A percentile compares a stretch with the other conserved stretches of the same genome.
Evolutionary conservation across 768 basidiomycete species (phyloP).

Genomic region (Lentinula sp.): DNA sequence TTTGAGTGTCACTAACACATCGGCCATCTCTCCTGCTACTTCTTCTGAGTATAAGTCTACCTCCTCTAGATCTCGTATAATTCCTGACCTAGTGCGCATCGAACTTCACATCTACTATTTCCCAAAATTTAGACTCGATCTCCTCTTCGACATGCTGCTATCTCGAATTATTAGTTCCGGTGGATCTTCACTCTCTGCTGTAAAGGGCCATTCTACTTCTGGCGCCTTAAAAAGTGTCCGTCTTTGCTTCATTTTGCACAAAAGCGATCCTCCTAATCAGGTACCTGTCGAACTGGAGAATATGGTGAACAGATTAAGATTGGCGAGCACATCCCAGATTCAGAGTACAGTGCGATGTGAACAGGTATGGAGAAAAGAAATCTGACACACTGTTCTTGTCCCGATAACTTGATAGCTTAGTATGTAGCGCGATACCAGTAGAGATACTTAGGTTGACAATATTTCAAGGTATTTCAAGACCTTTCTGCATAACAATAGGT

Average conservation of each 20-base stretch:
- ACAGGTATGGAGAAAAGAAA: not conserved
- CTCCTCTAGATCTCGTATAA: not conserved
- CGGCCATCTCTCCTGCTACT: not conserved
- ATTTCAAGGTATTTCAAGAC: too few relatives aligned
- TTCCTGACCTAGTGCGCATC: not conserved
- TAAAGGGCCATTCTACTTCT: not conserved
- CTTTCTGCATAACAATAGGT: too few relatives aligned
- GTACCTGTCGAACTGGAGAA: not conserved
- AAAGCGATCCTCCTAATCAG: not conserved
- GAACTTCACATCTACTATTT: not conserved
- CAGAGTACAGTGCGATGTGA: not conserved
- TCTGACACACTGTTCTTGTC: not conserved
- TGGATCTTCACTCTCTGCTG: not conserved
- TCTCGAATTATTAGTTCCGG: not conserved
- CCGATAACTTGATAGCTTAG: too few relatives aligned
- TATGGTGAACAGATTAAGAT: not conserved
- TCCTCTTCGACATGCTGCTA: not conserved
- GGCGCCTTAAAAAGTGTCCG: not conserved
- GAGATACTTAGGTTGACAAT: too few relatives aligned
- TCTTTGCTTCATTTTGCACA: not conserved
- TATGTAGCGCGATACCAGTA: too few relatives aligned
- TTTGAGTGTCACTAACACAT: not conserved
- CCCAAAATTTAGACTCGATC: not conserved
- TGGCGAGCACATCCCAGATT: not conserved
- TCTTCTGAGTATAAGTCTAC: not conserved